Percentiles rank a stretch among this genome's conserved stretches.
These are phyloP conservation scores for Hymenoscyphus repandus DNA, from an alignment of 2,329 filamentous ascomycete genomes.

Conservation along the genomic window DNA sequence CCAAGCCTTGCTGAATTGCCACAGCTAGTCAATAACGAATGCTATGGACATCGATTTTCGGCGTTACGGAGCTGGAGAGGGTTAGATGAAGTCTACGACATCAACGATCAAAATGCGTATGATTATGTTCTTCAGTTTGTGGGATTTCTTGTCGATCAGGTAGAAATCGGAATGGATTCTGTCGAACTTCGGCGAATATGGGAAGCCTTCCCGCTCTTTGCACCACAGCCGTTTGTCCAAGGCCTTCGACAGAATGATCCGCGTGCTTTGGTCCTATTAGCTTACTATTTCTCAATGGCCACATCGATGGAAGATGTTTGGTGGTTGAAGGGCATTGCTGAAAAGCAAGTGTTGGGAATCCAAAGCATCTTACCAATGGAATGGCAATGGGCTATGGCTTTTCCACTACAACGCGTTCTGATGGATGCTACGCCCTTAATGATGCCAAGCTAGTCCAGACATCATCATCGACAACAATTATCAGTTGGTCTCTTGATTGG, in stretches of 20 bases:
- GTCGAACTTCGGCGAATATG: conserved; percentile 2
- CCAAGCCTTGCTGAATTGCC: not conserved
- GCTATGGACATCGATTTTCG: not conserved
- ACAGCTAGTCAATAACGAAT: not conserved
- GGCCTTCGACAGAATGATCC: conserved; percentile 6
- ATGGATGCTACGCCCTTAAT: too few relatives aligned
- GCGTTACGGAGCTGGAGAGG: not conserved
- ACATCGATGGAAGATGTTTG: conserved; percentile 30
- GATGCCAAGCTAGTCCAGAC: too few relatives aligned
- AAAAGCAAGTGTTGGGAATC: conserved; percentile 12
- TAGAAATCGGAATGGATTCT: not conserved
- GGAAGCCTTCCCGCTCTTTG: conserved; percentile 5
- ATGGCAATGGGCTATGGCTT: conserved; percentile 14
- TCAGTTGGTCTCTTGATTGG: too few relatives aligned
- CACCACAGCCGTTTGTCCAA: conserved; percentile 6
- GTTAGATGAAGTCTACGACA: conserved; percentile 2
- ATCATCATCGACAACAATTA: too few relatives aligned
- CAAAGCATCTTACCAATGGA: conserved; percentile 7
- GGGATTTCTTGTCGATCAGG: conserved; percentile 6
- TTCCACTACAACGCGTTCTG: conserved; percentile 8
- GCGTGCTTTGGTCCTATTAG: conserved; percentile 13
- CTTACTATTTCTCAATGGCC: conserved; percentile 30
- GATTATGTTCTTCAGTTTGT: conserved; percentile 8
- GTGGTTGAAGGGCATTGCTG: conserved; percentile 30
- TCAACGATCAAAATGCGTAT: conserved; percentile 8